A percentile compares a stretch with the other conserved stretches of the same genome.
Evolutionary conservation across 495 filamentous ascomycete genomes (phyloP).

Genomic region (Neurospora sp.): DNA sequence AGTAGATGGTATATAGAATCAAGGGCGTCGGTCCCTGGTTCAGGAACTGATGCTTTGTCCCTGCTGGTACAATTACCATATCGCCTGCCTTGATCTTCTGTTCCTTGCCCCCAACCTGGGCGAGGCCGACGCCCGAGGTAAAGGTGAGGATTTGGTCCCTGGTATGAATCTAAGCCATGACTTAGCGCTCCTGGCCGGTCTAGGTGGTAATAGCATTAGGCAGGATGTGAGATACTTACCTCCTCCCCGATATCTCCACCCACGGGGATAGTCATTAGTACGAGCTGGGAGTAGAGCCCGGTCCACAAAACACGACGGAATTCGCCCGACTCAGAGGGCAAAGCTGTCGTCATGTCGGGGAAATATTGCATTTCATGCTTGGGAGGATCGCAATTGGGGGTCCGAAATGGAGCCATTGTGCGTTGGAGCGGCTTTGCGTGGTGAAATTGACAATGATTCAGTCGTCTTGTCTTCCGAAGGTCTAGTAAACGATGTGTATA

Average conservation of each 20-base stretch:
- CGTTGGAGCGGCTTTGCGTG: neutral
- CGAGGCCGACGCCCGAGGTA: conserved; percentile 46
- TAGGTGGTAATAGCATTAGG: conserved; percentile 10
- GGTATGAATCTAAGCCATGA: conserved; percentile 29
- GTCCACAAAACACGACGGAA: conserved; percentile 55
- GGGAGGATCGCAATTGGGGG: conserved; percentile 30
- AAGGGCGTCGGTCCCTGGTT: conserved; percentile 44
- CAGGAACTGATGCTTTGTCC: conserved; percentile 59
- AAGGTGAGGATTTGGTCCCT: conserved; percentile 59
- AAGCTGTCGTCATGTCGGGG: conserved; percentile 40
- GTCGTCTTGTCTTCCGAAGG: neutral
- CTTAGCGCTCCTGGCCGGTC: neutral
- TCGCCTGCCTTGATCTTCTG: conserved; percentile 49
- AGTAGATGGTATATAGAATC: conserved; percentile 54
- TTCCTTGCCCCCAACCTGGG: conserved; percentile 49
- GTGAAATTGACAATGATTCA: neutral
- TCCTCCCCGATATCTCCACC: conserved; percentile 58
- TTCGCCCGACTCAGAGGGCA: conserved; percentile 40
- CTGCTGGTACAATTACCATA: conserved; percentile 54
- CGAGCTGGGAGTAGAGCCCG: conserved; percentile 51
- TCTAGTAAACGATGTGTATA: neutral
- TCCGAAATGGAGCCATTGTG: conserved; percentile 13
- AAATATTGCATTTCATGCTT: conserved; percentile 51
- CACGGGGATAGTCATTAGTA: conserved; percentile 54
- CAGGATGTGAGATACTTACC: conserved; percentile 21